Base-by-base conservation (phyloP, 1,139 yeast genomes). In the Komagataea norvegica region DNA sequence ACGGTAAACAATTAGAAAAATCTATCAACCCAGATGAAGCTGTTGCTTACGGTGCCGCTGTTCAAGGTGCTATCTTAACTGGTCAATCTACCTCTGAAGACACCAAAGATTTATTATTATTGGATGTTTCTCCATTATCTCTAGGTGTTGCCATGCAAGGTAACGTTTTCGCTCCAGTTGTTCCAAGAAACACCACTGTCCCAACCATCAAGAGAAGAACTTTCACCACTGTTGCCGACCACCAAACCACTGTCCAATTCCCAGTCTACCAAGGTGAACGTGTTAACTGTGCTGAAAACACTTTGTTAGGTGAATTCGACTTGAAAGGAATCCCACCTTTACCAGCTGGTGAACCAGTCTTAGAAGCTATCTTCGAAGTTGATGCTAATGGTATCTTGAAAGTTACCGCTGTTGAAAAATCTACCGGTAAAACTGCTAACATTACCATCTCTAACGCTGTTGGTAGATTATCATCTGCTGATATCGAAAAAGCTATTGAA, bases 381-480 rank as follows among this genome's bases (percentile, higher is more conserved):
- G 98, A 91, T 71, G 97, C 97, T 64, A 91, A 91, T 74, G 98
- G 98, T 79, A 91, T 91, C 83, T 83, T 91, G 72, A 91, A 91
- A 89, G 98, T 91, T 64, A 89, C 98, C 62, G 98, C 98, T 60
- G 85, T 88, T 64, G 98, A 91, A 79, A 91, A 91, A 77, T 87
- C 96, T 54, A 91, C 98, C 57, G 98, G 98, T 71, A 88, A 95
- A 74, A 80, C 97, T 56, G 95, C 97, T 65, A 91, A 91, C 94
- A 91, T 91, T 67, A 91, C 97, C 72, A 91, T 91, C 80, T 87
- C 97, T 57, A 91, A 91, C 93, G 94, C 97, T 56, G 94, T 89
- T 62, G 98, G 98, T 76, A 87, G 96, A 85, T 86, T 91, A 69
- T 87, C 97, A 48, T 77, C 94, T 61, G 89, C 86, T 58, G 97